phyloP scores from a whole-genome alignment of 768 basidiomycete genomes.

The Cyathus striatus region DNA sequence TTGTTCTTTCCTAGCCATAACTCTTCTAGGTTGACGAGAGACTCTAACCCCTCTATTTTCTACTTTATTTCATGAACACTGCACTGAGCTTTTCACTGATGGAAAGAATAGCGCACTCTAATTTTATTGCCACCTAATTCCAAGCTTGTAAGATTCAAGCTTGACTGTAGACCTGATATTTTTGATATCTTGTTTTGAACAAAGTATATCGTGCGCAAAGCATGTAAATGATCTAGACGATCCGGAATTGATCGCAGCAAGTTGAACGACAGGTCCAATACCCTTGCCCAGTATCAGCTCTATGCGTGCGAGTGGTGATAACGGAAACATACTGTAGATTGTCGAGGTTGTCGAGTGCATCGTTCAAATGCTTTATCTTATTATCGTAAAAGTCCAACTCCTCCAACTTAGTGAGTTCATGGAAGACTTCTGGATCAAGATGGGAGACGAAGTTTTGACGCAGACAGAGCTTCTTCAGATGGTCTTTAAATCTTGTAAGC shows the following conservation, averaged over 20 bases:
- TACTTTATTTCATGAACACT: constrained; percentile 20
- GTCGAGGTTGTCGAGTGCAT: constrained; percentile 53
- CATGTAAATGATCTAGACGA: constrained; percentile 47
- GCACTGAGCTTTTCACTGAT: not conserved
- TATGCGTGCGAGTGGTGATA: not conserved
- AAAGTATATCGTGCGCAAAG: constrained; percentile 80
- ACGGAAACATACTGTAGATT: constrained; percentile 48
- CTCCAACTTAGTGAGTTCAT: constrained; percentile 61
- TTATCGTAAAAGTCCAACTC: constrained; percentile 98
- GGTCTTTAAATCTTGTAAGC: constrained; percentile 63
- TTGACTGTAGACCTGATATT: constrained; percentile 62
- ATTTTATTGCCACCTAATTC: constrained; percentile 94
- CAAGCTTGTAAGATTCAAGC: constrained; percentile 62
- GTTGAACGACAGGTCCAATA: constrained; percentile 94
- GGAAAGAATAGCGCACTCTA: constrained; percentile 47
- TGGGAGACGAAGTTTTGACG: constrained; percentile 79
- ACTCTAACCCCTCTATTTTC: constrained; percentile 85
- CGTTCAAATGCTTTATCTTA: constrained; percentile 70
- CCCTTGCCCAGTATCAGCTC: constrained; percentile 35
- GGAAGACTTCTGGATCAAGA: constrained; percentile 71
- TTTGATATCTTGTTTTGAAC: constrained; percentile 92
- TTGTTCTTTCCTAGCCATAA: constrained; percentile 99
- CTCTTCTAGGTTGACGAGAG: constrained; percentile 80
- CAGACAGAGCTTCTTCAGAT: constrained; percentile 73
- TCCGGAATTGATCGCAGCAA: constrained; percentile 71